Base-by-base conservation (phyloP, 768 basidiomycete species). In the Coprinopsis sp. region DNA sequence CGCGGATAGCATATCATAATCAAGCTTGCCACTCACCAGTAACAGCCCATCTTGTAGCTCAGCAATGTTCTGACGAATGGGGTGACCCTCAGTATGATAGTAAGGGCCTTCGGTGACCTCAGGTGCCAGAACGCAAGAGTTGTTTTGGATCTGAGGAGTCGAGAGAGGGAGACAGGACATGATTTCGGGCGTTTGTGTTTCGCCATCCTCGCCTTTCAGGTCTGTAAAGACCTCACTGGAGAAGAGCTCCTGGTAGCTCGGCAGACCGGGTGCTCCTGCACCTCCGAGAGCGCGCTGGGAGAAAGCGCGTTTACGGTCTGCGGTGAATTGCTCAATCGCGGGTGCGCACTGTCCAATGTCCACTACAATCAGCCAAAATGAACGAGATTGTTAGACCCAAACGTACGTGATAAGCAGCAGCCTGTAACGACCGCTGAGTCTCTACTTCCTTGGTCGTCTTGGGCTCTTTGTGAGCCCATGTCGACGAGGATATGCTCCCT, bases 101-200 rank as follows among this genome's bases (percentile, higher is more conserved):
- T 79, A 79, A 1, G 77, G 77, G 0, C 77, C 77, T 51, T 78
- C 75, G 1, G 76, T 79, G 2, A 73, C 72, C 41, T 74, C 71
- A 14, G 77, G 77, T 4, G 76, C 63, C 1, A 79, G 65, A 4
- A 79, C 74, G 46, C 77, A 79, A 1, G 74, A 71, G 51, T 78
- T 78, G 51, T 78, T 79, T 54, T 74, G 73, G 29, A 77, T 74
- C 29, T 70, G 61, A 2, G 76, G 68, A 2, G 72, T 71, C 29
- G 69, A 62, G n/a, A 74, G 63, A 0, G 73, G 71, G 4, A 71
- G 58, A 52, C 77, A 79, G 13, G 66, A 65, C 65, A 78, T 64
- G 13, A 73, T n/a, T n/a, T n/a, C n/a, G n/a, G n/a, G 43, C 1
- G 61, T 62, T 40, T 70, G 64, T 5, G 65, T 62, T 22, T 59